Percentiles rank a stretch among this genome's conserved stretches.
phyloP scores from a whole-genome alignment of 2,329 filamentous ascomycete species.

The Exophiala sideris region DNA sequence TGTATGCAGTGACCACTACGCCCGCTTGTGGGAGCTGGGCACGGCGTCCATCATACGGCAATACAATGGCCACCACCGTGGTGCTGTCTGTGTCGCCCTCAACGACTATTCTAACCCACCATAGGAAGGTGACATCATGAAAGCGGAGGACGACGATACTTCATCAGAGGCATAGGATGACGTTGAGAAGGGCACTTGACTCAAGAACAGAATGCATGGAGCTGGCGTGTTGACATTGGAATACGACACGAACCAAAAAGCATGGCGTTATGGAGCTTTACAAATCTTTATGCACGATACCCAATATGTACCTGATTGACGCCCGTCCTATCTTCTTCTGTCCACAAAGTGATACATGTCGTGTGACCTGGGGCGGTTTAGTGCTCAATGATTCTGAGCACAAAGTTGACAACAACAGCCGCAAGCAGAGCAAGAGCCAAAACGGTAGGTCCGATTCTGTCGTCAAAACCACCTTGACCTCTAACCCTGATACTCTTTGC shows the following conservation, averaged over 20 bases:
- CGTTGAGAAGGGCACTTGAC: neutral
- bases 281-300: too few species aligned
- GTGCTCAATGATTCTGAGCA: constrained; percentile 56
- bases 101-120: constrained; percentile 66
- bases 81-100: constrained; percentile 85
- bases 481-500: constrained; percentile 87
- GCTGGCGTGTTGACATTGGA: too few species aligned
- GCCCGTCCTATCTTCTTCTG: too few species aligned
- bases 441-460: constrained; percentile 89
- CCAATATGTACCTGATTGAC: too few species aligned
- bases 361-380: neutral
- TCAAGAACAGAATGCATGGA: too few species aligned
- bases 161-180: neutral
- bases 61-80: constrained; percentile 91
- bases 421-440: constrained; percentile 80
- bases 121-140: constrained; percentile 11
- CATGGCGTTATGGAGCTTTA: too few species aligned
- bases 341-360: too few species aligned
- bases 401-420: constrained; percentile 94
- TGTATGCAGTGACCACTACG: constrained; percentile 90
- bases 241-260: too few species aligned
- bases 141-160: neutral
- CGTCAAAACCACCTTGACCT: constrained; percentile 94
- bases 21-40: constrained; percentile 81
- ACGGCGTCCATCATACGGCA: constrained; percentile 88